Conservation (phyloP, 2,329 filamentous ascomycete species). For the Colletotrichum graminicola region DNA sequence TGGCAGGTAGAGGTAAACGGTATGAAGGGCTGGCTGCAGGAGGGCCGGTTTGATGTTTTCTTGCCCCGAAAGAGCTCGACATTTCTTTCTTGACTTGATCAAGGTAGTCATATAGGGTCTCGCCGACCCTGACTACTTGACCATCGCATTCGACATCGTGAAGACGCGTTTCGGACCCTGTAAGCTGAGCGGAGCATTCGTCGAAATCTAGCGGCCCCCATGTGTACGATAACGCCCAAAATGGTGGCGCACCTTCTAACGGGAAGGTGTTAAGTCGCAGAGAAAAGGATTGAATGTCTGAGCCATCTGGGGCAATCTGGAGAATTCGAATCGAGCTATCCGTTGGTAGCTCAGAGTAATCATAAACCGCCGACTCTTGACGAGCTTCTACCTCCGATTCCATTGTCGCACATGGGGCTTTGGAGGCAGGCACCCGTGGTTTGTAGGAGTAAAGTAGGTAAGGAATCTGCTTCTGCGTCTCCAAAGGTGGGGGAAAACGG, state of each 20-base stretch:
- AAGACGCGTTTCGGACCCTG: not conserved
- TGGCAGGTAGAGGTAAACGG: not conserved
- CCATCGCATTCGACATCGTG: conserved; percentile 12
- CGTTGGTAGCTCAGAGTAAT: conserved; percentile 3
- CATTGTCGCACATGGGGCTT: not conserved
- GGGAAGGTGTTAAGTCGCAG: not conserved
- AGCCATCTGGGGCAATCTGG: not conserved
- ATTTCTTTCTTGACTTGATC: conserved; percentile 14
- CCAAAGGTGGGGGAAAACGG: not conserved
- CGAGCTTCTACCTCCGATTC: not conserved
- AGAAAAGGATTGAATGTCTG: not conserved
- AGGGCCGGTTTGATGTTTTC: not conserved
- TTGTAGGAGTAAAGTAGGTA: no score
- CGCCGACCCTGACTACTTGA: not conserved
- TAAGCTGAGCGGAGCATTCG: not conserved
- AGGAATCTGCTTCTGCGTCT: not conserved
- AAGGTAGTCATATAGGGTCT: conserved; percentile 25
- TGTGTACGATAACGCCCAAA: conserved; percentile 30
- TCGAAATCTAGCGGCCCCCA: conserved; percentile 16
- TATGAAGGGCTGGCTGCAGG: not conserved
- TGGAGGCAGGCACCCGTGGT: not conserved
- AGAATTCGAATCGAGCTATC: conserved; percentile 20
- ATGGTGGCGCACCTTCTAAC: conserved; percentile 1
- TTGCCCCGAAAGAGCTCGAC: no score
- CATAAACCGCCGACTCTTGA: not conserved